Evolutionary conservation across 2,329 filamentous ascomycete species (phyloP).

Genomic region (Aureobasidium sp.): DNA sequence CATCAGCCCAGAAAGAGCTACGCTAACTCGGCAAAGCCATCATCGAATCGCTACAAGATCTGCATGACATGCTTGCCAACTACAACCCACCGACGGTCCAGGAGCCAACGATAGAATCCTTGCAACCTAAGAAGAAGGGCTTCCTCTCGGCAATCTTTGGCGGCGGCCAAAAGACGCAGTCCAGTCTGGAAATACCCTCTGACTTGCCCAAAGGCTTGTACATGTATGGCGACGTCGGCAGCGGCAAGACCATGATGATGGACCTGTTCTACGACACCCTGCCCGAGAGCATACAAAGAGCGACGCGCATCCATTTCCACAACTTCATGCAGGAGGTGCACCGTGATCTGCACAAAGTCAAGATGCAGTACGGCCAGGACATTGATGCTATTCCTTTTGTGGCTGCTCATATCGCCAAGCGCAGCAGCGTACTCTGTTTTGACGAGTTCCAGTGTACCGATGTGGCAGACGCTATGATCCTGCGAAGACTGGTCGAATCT

Average conservation of each 20-base stretch:
- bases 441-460: constrained; percentile 99
- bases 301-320: constrained; percentile 95
- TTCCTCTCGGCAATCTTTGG: constrained; percentile 58
- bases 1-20: not conserved
- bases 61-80: constrained; percentile 71
- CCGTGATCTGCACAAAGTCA: constrained; percentile 80
- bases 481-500: constrained; percentile 75
- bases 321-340: constrained; percentile 99
- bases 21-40: constrained; percentile 53
- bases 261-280: constrained; percentile 94
- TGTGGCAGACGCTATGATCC: constrained; percentile 96
- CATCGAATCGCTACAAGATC: constrained; percentile 79
- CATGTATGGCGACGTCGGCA: constrained; percentile 92
- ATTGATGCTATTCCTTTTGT: constrained; percentile 87
- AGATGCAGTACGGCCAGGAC: constrained; percentile 81
- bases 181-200: constrained; percentile 6
- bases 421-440: constrained; percentile 84
- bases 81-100: constrained; percentile 70
- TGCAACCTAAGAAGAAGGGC: constrained; percentile 47
- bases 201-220: constrained; percentile 81
- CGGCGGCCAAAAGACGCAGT: constrained; percentile 23
- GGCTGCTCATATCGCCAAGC: constrained; percentile 85
- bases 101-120: constrained; percentile 68
- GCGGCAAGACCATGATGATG: constrained; percentile 99
- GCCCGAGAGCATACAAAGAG: constrained; percentile 68